Conservation (phyloP, 352 stramenopile genomes). For the Thraustotheca clavata region DNA sequence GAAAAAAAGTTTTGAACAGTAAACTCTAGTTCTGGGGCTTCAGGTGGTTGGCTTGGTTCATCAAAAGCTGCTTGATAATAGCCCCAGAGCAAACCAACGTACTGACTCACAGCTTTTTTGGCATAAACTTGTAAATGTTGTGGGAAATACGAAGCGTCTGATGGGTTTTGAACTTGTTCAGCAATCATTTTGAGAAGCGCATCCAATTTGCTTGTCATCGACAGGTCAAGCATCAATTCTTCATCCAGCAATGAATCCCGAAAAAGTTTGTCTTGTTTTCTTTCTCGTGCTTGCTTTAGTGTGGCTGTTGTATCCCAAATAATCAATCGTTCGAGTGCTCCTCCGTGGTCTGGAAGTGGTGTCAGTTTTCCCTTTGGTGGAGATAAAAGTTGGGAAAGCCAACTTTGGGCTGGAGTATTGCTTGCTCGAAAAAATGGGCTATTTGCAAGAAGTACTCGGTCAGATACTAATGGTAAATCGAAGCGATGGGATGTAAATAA, state of each 20-base stretch:
- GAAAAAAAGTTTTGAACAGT: slow-evolving; percentile 38
- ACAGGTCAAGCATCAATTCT: slow-evolving; percentile 71
- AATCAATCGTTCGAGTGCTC: slow-evolving; percentile 37
- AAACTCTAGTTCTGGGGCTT: slow-evolving; percentile 65
- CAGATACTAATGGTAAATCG: slow-evolving; percentile 55
- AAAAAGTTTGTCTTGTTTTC: slow-evolving; percentile 47
- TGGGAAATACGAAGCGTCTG: slow-evolving; percentile 41
- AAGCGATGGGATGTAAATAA: slow-evolving; percentile 64
- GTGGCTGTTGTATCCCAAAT: slow-evolving; percentile 57
- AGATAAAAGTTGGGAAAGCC: not conserved
- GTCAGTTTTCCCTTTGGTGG: not conserved
- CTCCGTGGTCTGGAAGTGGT: slow-evolving; percentile 3
- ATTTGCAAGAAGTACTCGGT: slow-evolving; percentile 65
- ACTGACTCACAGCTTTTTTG: slow-evolving; percentile 60
- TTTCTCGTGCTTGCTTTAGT: slow-evolving; percentile 31
- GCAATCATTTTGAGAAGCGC: slow-evolving; percentile 82
- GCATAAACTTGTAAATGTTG: slow-evolving; percentile 60
- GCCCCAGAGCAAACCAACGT: slow-evolving; percentile 67
- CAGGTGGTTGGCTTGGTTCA: slow-evolving; percentile 31
- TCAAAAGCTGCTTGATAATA: slow-evolving; percentile 74
- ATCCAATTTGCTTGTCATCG: slow-evolving; percentile 74
- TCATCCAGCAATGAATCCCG: slow-evolving; percentile 67
- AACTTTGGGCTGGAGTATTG: not conserved
- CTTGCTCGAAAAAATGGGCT: slow-evolving; percentile 48
- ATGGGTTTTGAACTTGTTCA: slow-evolving; percentile 39